These are phyloP conservation scores for Apiotrichum sp. DNA, from an alignment of 1,284 basidiomycete species.

Conservation along the genomic window DNA sequence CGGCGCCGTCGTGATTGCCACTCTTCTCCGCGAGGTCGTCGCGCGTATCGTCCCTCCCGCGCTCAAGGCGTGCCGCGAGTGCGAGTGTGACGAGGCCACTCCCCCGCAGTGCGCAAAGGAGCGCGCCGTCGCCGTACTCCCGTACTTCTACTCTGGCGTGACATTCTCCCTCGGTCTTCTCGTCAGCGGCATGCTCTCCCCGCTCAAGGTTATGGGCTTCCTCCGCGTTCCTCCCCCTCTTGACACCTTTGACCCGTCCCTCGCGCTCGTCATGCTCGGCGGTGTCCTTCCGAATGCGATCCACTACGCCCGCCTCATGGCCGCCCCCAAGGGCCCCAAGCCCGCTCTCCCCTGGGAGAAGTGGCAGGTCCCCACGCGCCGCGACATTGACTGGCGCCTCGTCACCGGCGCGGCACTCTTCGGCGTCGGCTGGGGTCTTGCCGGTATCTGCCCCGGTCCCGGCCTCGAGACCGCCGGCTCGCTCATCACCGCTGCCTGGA, in stretches of 20 bases:
- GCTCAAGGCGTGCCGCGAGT: background rate
- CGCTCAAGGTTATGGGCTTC: slow-evolving; percentile 56
- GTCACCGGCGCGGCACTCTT: slow-evolving; percentile 58
- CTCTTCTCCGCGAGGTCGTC: background rate
- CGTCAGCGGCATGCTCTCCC: slow-evolving; percentile 55
- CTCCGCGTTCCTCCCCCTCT: slow-evolving; percentile 42
- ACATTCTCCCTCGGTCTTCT: slow-evolving; percentile 57
- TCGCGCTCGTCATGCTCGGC: slow-evolving; percentile 48
- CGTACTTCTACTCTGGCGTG: slow-evolving; percentile 51
- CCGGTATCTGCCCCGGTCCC: slow-evolving; percentile 56
- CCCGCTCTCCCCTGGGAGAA: slow-evolving; percentile 26
- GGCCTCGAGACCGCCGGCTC: slow-evolving; percentile 21
- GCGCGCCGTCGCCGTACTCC: slow-evolving; percentile 3
- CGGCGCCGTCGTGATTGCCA: slow-evolving; percentile 43
- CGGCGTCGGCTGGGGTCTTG: slow-evolving; percentile 62
- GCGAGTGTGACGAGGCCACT: background rate
- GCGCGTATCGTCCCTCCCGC: background rate
- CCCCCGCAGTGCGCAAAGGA: background rate
- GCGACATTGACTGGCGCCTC: slow-evolving; percentile 52
- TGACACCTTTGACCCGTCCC: slow-evolving; percentile 47
- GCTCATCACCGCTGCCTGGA: background rate
- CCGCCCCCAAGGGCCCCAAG: background rate
- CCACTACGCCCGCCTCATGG: slow-evolving; percentile 26
- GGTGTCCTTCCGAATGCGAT: slow-evolving; percentile 49
- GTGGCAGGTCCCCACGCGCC: slow-evolving; percentile 33